Evolutionary conservation across 2,329 filamentous ascomycete genomes (phyloP).

Genomic region (Fusarium sacchari): DNA sequence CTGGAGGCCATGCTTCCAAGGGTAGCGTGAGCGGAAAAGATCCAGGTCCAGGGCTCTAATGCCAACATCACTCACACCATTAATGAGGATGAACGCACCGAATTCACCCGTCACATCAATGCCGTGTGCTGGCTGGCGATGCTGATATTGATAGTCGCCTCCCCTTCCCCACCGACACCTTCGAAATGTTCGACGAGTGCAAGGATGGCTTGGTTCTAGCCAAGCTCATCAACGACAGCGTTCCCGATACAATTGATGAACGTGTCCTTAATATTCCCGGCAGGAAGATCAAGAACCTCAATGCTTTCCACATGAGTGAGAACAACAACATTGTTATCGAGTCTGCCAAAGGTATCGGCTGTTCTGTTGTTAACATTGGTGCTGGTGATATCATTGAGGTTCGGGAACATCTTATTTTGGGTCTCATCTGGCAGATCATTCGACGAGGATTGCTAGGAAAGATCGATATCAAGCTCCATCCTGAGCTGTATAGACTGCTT

Average conservation of each 20-base stretch:
- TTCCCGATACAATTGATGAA: constrained; percentile 98
- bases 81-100: constrained; percentile 98
- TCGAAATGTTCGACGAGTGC: constrained; percentile 99
- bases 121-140: constrained; percentile 95
- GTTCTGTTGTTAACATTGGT: constrained; percentile 98
- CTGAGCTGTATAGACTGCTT: constrained; percentile 90
- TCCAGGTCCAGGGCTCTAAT: constrained; percentile 93
- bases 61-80: constrained; percentile 97
- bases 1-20: constrained; percentile 79
- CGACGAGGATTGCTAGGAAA: constrained; percentile 93
- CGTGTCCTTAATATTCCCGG: constrained; percentile 93
- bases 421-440: constrained; percentile 98
- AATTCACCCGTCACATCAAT: constrained; percentile 99
- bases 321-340: constrained; percentile 99
- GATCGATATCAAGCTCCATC: constrained; percentile 99
- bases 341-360: constrained; percentile 97
- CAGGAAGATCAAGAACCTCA: constrained; percentile 91
- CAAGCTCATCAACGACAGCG: constrained; percentile 99
- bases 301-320: constrained; percentile 99
- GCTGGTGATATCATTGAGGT: constrained; percentile 97
- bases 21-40: constrained; percentile 83
- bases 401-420: constrained; percentile 93
- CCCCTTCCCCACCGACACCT: constrained; percentile 98
- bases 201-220: constrained; percentile 95
- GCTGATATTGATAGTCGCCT: constrained; percentile 87